Conservation (phyloP, 1,139 yeast species). For the Kodamaea plutei region DNA sequence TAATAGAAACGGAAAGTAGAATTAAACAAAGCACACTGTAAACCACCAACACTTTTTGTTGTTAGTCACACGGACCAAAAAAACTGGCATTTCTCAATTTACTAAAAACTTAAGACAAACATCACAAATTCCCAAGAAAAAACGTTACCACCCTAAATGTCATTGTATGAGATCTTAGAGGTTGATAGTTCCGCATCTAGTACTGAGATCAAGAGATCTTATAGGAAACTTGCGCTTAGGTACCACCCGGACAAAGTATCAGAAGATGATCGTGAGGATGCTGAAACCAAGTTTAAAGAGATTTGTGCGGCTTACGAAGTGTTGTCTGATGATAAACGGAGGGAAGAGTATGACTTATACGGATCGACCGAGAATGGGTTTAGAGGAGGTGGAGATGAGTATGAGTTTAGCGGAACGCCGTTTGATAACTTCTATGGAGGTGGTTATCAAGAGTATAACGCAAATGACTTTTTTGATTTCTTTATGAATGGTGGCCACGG, state of each 20-base stretch:
- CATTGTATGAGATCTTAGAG: constrained; percentile 62
- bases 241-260: constrained; percentile 81
- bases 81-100: too few relatives aligned
- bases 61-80: too few relatives aligned
- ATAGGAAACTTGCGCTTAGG: constrained; percentile 65
- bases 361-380: constrained; percentile 40
- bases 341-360: constrained; percentile 55
- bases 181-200: constrained; percentile 58
- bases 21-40: too few relatives aligned
- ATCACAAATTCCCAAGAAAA: too few relatives aligned
- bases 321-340: constrained; percentile 56
- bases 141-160: too few relatives aligned
- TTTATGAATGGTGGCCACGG: constrained; percentile 41
- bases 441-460: constrained; percentile 34
- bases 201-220: constrained; percentile 71
- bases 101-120: too few relatives aligned
- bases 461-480: constrained; percentile 71
- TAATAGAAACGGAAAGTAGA: too few relatives aligned
- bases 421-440: constrained; percentile 32
- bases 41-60: too few relatives aligned
- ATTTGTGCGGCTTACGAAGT: constrained; percentile 76
- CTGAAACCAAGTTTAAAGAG: constrained; percentile 72
- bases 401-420: constrained; percentile 30
- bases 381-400: constrained; percentile 10
- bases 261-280: constrained; percentile 59